A percentile compares a stretch with the other conserved stretches of the same genome.
These are phyloP conservation scores for rapeseed (Brassica napus) DNA, from an alignment of 345 rosid species.

Conservation along the genomic window DNA sequence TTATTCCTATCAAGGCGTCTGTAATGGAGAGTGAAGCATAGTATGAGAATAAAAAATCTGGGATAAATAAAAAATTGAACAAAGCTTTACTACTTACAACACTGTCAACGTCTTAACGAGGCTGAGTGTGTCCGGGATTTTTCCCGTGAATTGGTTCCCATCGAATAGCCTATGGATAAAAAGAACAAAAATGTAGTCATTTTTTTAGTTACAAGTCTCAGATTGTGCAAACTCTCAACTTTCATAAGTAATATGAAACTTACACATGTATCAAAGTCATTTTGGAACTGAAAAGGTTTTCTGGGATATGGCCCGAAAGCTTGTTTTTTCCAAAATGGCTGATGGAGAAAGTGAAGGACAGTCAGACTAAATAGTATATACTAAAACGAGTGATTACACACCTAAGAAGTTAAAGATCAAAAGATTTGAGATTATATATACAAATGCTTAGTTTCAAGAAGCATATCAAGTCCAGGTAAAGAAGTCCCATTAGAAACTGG, in stretches of 20 bases:
- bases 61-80: background rate
- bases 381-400: background rate
- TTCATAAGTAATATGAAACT: slow-evolving; percentile 32
- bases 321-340: slow-evolving; percentile 80
- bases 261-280: slow-evolving; percentile 83
- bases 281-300: slow-evolving; percentile 58
- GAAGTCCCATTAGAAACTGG: slow-evolving; percentile 72
- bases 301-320: slow-evolving; percentile 68
- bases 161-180: slow-evolving; percentile 64
- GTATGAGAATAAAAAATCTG: background rate
- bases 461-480: slow-evolving; percentile 78
- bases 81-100: slow-evolving; percentile 59
- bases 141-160: slow-evolving; percentile 59
- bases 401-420: background rate
- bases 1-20: slow-evolving; percentile 80
- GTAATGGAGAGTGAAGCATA: slow-evolving; percentile 27
- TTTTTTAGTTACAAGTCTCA: background rate
- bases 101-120: slow-evolving; percentile 56
- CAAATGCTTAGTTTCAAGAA: slow-evolving; percentile 74
- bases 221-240: background rate
- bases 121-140: slow-evolving; percentile 64
- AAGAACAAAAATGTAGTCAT: background rate
- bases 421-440: slow-evolving; percentile 40
- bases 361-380: slow-evolving; percentile 9
- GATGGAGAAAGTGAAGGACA: slow-evolving; percentile 3